Percentiles rank a stretch among this genome's conserved stretches.
phyloP scores from a whole-genome alignment of 2,329 filamentous ascomycete genomes.

The Aspergillus fumigatiaffinis region DNA sequence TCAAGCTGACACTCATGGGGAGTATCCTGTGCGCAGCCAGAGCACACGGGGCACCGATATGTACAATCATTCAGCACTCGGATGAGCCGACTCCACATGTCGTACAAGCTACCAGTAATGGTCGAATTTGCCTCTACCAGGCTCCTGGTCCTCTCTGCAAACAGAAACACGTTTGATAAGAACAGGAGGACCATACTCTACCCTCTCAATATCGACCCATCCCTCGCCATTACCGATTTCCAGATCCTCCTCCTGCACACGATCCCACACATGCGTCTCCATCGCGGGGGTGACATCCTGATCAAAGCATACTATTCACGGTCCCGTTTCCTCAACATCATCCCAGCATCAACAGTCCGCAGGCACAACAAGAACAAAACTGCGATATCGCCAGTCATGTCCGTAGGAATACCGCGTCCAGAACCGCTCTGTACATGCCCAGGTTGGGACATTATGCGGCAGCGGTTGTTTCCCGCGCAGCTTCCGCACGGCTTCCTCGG shows the following conservation, averaged over 20 bases:
- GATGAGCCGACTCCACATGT: not conserved
- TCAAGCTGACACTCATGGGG: not conserved
- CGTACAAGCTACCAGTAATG: not conserved
- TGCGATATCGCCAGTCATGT: not conserved
- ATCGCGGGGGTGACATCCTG: slow-evolving; percentile 7
- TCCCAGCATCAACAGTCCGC: slow-evolving; percentile 2
- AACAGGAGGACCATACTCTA: not conserved
- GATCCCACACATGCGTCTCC: slow-evolving; percentile 1
- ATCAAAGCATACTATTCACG: slow-evolving; percentile 10
- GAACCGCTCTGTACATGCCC: not conserved
- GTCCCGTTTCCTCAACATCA: slow-evolving; percentile 6
- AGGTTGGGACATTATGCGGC: not conserved
- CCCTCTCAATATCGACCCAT: not conserved
- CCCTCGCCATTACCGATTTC: not conserved
- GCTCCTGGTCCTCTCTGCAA: not conserved
- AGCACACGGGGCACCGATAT: not conserved
- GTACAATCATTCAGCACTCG: not conserved
- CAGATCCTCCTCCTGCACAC: not conserved
- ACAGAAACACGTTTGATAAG: not conserved
- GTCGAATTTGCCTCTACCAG: not conserved
- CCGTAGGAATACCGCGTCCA: not conserved
- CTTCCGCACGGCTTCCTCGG: not conserved
- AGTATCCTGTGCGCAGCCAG: not conserved
- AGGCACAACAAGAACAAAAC: not conserved
- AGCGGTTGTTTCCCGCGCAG: not conserved